Evolutionary conservation across 2,329 filamentous ascomycete genomes (phyloP), one percentile per base, ranked within the genome.

Genomic region (Sordariomycetes sp.): DNA sequence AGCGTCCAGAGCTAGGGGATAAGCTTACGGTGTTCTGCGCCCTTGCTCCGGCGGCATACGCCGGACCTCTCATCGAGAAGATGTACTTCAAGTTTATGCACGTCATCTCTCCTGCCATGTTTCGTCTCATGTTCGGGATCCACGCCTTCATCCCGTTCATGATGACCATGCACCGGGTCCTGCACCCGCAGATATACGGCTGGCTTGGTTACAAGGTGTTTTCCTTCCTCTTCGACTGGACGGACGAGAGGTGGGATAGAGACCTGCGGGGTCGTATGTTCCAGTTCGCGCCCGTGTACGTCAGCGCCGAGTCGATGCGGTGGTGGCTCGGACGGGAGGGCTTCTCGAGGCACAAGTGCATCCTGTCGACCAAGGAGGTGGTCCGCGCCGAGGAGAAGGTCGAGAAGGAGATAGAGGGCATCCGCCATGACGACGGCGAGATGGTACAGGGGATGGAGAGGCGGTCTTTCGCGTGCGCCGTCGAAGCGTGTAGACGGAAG

Each of bases 241-340:
- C 82, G 0, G 92, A 97, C 67, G 74, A 71, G 11, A 81, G 90
- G 8, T 97, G 93, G 93, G 93, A 97, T 62, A 82, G 85, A 10
- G 89, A 79, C 7, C 73, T 96, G 16, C 79, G 89, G 60, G 75
- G 90, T 67, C 85, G 93, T 50, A 87, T 95, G 80, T 97, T 97
- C 69, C 90, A 94, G 65, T 97, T 96, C 64, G 85, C 90, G 0
- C 93, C 93, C 1, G 90, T 96, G 0, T 96, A 95, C 65, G 90
- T 97, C 55, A 90, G 86, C 64, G 82, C 90, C 1, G 91, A 97
- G 72, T 87, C 85, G 60, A 96, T 97, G 90, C 80, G 90, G 6
- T 97, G 93, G 93, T 97, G 93, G 93, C 79, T 97, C 0, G 93
- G 92, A 0, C 77, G 86, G 3, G 90, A 94, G 65, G 91, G 91